Conservation (phyloP, 1,139 yeast species). For the Suhomyces maxii region DNA sequence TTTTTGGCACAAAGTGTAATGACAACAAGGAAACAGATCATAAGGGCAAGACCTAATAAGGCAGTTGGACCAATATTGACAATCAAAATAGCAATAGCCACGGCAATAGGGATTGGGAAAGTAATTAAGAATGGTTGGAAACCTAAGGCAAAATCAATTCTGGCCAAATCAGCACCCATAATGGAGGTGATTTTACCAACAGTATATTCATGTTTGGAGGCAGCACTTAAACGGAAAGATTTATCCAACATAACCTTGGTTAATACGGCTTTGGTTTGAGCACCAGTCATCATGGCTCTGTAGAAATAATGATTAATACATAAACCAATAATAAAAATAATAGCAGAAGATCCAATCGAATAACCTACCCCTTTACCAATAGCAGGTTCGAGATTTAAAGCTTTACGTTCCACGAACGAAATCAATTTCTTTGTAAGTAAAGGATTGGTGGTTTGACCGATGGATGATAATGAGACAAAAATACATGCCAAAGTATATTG, state of each 20-base stretch:
- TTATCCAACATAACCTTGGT: conserved; percentile 36
- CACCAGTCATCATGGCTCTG: conserved; percentile 50
- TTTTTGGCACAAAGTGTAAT: conserved; percentile 35
- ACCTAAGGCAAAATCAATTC: conserved; percentile 74
- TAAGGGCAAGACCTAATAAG: conserved; percentile 57
- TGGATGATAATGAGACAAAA: conserved; percentile 20
- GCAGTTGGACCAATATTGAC: conserved; percentile 75
- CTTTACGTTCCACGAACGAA: conserved; percentile 36
- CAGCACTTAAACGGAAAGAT: conserved; percentile 30
- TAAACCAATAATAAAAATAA: conserved; percentile 40
- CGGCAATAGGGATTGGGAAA: conserved; percentile 60
- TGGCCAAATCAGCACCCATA: conserved; percentile 75
- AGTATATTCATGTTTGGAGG: conserved; percentile 30
- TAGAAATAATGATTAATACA: conserved; percentile 64
- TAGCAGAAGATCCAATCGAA: conserved; percentile 23
- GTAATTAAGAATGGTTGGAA: conserved; percentile 67
- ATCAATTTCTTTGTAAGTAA: conserved; percentile 45
- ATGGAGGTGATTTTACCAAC: conserved; percentile 44
- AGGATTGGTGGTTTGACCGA: conserved; percentile 22
- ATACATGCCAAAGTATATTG: conserved; percentile 25
- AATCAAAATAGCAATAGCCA: conserved; percentile 63
- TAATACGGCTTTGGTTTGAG: conserved; percentile 35
- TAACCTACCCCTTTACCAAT: conserved; percentile 37
- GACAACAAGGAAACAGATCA: conserved; percentile 38
- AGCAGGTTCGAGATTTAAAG: conserved; percentile 20